A percentile compares a stretch with the other conserved stretches of the same genome.
Conservation (phyloP, 2,329 filamentous ascomycete genomes). For the Bimuria novae-zelandiae region DNA sequence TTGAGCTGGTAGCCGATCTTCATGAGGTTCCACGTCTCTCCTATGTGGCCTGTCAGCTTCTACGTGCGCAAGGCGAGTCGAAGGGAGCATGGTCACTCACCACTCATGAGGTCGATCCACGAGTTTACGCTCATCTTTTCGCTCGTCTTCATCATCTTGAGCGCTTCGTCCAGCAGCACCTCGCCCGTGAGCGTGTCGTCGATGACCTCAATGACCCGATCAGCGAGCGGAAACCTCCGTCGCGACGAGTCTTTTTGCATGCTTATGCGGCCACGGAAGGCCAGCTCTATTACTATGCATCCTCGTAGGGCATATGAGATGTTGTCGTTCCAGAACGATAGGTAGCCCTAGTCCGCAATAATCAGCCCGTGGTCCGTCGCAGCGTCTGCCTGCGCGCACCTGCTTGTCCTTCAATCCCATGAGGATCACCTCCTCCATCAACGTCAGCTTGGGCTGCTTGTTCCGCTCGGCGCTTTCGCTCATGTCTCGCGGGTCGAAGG, state of each 20-base stretch:
- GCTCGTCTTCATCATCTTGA: constrained; percentile 99
- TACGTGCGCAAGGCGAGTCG: constrained; percentile 6
- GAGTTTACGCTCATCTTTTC: constrained; percentile 99
- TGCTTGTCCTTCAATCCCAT: constrained; percentile 98
- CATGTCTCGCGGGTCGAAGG: constrained; percentile 95
- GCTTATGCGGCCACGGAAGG: constrained; percentile 92
- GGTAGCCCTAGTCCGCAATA: constrained; percentile 72
- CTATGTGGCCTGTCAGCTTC: constrained; percentile 54
- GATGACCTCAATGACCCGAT: constrained; percentile 94
- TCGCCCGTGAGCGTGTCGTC: constrained; percentile 96
- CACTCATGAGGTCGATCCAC: constrained; percentile 99
- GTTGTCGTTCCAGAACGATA: constrained; percentile 99
- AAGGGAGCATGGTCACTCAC: constrained; percentile 57
- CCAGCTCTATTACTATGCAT: constrained; percentile 97
- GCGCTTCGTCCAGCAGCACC: constrained; percentile 92
- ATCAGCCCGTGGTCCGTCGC: constrained; percentile 13
- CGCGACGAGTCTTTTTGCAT: constrained; percentile 97
- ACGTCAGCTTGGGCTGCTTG: constrained; percentile 96
- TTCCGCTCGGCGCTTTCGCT: constrained; percentile 93
- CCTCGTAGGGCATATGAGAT: constrained; percentile 97
- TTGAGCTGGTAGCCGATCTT: constrained; percentile 99
- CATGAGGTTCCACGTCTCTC: constrained; percentile 99
- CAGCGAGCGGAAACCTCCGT: constrained; percentile 88
- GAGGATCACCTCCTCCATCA: constrained; percentile 98
- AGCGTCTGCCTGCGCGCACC: constrained; percentile 58